Evolutionary conservation across 257 asterid species (phyloP), one percentile per base, ranked within the genome.

Genomic region (Anisodus acutangulus): DNA sequence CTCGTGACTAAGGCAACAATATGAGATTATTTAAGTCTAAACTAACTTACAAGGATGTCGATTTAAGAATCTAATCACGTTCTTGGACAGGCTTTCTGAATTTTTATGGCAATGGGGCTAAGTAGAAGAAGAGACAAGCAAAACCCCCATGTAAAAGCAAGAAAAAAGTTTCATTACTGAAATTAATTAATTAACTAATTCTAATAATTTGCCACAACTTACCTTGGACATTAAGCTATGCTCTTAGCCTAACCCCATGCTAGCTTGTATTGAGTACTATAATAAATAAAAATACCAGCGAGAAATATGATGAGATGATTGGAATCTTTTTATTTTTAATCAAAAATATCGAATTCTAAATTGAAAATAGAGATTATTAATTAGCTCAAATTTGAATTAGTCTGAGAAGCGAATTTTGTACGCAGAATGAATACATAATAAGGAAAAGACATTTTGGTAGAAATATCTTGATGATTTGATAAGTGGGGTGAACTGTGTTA

Each of bases 21-120:
- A 81, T 85, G 51, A 82, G 66, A 80, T 57, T 89, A 63, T 85
- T 72, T 78, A 82, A 79, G 78, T 85, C 81, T 78, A 83, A 87
- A 86, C 88, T 88, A 83, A 78, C 90, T 90, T 84, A 82, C 84
- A 89, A 89, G 89, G 87, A 82, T 88, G 91, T 89, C 87, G 78
- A 84, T 84, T 80, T 81, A 81, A 84, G 94, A 89, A 92, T 91
- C 93, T 88, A 84, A 86, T 78, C 90, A 89, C 90, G 91, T 78
- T 78, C 63, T 78, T 53, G 2, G 64, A 31, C 81, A 78, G 81
- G 49, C 49, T 78, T 78, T 51, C 19, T 51, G 0, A 11, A 76
- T 45, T 70, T 69, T 70, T 85, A 82, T 62, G 39, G 5, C 22
- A 26, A 74, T 63, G 58, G 54, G 9, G n/a, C n/a, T n/a, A n/a